A percentile compares a stretch with the other conserved stretches of the same genome.
Conservation (phyloP, 148 eudicot genomes). For the Rhododendron simsii region DNA sequence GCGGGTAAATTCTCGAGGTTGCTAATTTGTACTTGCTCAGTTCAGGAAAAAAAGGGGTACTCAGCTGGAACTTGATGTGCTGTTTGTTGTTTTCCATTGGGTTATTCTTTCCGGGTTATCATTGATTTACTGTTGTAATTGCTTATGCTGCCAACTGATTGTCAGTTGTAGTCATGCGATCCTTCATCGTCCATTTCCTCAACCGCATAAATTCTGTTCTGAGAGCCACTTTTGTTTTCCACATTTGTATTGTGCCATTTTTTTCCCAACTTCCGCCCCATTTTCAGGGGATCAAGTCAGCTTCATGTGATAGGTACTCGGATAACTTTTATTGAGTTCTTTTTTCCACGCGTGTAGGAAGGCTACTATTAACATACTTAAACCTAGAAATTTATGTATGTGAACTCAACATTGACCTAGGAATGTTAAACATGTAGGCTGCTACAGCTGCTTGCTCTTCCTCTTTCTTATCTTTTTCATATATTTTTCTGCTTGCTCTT, state of each 20-base stretch:
- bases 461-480: no score
- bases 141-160: background rate
- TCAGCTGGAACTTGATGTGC: background rate
- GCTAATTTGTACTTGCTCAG: background rate
- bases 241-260: background rate
- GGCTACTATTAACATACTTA: background rate
- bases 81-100: background rate
- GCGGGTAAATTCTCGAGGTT: slow-evolving; percentile 26
- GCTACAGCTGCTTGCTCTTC: background rate
- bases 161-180: background rate
- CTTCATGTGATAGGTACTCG: background rate
- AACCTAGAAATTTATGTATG: background rate
- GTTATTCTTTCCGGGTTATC: background rate
- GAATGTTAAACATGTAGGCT: background rate
- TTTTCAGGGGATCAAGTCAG: background rate
- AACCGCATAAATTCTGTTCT: background rate
- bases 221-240: background rate
- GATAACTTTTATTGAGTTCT: background rate
- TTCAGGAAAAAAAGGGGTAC: background rate
- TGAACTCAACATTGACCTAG: background rate
- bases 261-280: background rate
- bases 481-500: background rate
- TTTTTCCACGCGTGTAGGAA: background rate
- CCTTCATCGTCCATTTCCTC: background rate
- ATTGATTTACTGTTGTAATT: background rate